These are phyloP conservation scores for Sarcodon aspratus DNA, from an alignment of 768 basidiomycete genomes.

Conservation along the genomic window DNA sequence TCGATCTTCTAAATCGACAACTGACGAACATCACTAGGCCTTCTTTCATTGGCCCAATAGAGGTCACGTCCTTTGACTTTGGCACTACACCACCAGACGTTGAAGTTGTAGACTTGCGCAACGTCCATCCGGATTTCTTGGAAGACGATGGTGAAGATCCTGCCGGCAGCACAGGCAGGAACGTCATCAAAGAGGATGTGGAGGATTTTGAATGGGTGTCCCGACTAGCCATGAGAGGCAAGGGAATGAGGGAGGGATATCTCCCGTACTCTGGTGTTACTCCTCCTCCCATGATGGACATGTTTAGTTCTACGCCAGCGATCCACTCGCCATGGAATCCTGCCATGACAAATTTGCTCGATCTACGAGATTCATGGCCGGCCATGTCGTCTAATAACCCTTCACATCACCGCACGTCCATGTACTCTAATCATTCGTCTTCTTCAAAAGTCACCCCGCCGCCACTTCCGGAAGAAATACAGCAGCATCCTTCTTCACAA, in stretches of 20 bases:
- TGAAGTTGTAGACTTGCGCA: slow-evolving; percentile 83
- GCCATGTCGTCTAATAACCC: slow-evolving; percentile 10
- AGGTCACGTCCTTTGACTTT: slow-evolving; percentile 80
- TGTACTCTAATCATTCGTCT: slow-evolving; percentile 5
- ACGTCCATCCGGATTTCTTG: slow-evolving; percentile 92
- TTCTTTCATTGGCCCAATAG: slow-evolving; percentile 89
- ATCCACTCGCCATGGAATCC: slow-evolving; percentile 29
- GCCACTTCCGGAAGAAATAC: not conserved
- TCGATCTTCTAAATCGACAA: slow-evolving; percentile 70
- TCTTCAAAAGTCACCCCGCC: slow-evolving; percentile 1
- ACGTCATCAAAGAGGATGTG: slow-evolving; percentile 17
- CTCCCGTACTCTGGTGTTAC: slow-evolving; percentile 62
- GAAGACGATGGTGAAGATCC: slow-evolving; percentile 55
- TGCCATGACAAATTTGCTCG: slow-evolving; percentile 12
- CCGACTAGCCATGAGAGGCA: slow-evolving; percentile 39
- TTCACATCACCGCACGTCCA: slow-evolving; percentile 8
- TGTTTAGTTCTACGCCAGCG: slow-evolving; percentile 44
- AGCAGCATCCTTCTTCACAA: not conserved
- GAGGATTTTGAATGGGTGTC: slow-evolving; percentile 85
- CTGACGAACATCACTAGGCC: slow-evolving; percentile 66
- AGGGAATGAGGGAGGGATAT: slow-evolving; percentile 36
- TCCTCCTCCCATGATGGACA: slow-evolving; percentile 44
- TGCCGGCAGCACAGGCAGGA: not conserved
- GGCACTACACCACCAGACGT: slow-evolving; percentile 75
- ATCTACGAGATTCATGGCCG: slow-evolving; percentile 15